phyloP scores from a whole-genome alignment of 23 red algal genomes.

The Agarophyton chilense region DNA sequence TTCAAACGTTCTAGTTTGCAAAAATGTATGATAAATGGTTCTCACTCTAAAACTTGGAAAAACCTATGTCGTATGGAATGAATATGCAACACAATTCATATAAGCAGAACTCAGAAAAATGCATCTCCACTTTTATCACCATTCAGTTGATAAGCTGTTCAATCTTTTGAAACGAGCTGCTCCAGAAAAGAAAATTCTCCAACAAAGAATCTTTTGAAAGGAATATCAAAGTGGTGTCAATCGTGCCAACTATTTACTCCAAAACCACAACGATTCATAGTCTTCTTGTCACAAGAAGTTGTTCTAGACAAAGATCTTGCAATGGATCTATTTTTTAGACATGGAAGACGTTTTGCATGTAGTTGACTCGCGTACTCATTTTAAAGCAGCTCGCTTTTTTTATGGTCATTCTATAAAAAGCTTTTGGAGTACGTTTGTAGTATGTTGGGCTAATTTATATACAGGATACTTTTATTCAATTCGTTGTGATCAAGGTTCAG shows the following conservation, averaged over 20 bases:
- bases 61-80: neutral
- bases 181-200: neutral
- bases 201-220: neutral
- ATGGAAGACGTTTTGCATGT: neutral
- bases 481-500: neutral
- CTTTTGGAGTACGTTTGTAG: neutral
- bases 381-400: neutral
- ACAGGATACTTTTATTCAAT: neutral
- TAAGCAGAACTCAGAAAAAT: neutral
- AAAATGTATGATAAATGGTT: neutral
- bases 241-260: neutral
- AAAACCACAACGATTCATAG: neutral
- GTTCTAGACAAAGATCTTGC: constrained; percentile 7
- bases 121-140: constrained; percentile 29
- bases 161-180: constrained; percentile 5
- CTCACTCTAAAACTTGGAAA: neutral
- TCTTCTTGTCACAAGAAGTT: neutral
- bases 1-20: neutral
- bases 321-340: neutral
- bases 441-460: neutral
- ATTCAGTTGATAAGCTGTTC: constrained; percentile 4
- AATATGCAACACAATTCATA: neutral
- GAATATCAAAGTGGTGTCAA: neutral
- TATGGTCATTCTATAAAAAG: neutral
- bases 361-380: neutral